Evolutionary conservation across 2,329 filamentous ascomycete species (phyloP).

Genomic region (Colletotrichum gigasporum): DNA sequence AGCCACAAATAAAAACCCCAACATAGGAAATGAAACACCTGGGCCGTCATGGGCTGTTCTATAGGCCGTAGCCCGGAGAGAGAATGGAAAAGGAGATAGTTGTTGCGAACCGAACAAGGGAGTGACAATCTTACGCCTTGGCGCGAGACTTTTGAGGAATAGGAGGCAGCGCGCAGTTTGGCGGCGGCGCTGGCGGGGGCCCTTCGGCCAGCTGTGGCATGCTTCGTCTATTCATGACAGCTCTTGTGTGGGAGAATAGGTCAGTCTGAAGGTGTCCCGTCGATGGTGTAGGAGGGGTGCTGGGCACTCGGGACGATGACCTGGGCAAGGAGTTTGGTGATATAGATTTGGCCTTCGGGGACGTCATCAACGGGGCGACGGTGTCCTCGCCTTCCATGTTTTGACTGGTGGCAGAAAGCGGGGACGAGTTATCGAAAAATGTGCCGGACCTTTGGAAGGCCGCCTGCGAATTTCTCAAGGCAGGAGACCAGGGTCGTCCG

Average conservation of each 20-base stretch:
- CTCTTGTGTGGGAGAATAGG: constrained; percentile 33
- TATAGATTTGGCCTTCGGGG: neutral
- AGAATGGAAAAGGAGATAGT: neutral
- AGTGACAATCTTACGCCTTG: constrained; percentile 3
- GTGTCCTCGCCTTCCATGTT: neutral
- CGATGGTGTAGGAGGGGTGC: neutral
- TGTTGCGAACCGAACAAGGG: neutral
- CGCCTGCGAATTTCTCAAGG: constrained; percentile 1
- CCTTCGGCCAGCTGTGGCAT: constrained; percentile 61
- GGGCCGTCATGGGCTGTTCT: constrained; percentile 1
- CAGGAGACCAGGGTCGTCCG: constrained; percentile 35
- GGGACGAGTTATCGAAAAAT: constrained; percentile 24
- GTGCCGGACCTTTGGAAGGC: constrained; percentile 34
- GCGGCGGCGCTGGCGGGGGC: constrained; percentile 64
- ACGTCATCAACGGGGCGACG: neutral
- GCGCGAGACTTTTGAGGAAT: constrained; percentile 46
- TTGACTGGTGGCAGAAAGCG: constrained; percentile 8
- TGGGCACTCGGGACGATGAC: neutral
- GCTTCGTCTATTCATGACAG: constrained; percentile 52
- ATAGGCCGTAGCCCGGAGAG: neutral
- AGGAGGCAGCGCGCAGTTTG: constrained; percentile 64
- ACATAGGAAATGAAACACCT: constrained; percentile 18
- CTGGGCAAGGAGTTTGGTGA: neutral
- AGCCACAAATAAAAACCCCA: constrained; percentile 1
- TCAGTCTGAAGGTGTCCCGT: neutral